A percentile compares a stretch with the other conserved stretches of the same genome.
Evolutionary conservation across 306 rosid genomes (phyloP).

Genomic region (Abrus pulchellus): DNA sequence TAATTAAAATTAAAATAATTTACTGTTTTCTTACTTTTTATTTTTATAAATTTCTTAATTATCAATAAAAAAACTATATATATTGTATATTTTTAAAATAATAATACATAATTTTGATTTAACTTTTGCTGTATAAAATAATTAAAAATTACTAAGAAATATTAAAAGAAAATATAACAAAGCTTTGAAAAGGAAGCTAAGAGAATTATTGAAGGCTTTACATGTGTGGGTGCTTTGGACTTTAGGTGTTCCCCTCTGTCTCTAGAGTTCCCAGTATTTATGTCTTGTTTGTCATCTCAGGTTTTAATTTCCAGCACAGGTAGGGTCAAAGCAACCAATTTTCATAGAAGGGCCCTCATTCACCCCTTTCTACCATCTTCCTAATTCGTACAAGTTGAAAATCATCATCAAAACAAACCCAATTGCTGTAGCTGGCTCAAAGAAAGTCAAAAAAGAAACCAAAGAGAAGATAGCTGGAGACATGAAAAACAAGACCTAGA

Average conservation of each 20-base stretch:
- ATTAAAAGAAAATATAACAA: too few relatives aligned
- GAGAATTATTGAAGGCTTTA: not conserved
- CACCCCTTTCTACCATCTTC: not conserved
- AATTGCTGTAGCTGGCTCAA: not conserved
- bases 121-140: too few relatives aligned
- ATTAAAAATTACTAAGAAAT: too few relatives aligned
- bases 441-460: too few relatives aligned
- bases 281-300: not conserved
- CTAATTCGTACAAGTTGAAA: not conserved
- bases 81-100: too few relatives aligned
- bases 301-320: not conserved
- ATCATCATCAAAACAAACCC: not conserved
- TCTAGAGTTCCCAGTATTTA: not conserved
- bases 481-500: not conserved
- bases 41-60: too few relatives aligned
- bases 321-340: slow-evolving; percentile 12
- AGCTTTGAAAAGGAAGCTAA: not conserved
- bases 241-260: not conserved
- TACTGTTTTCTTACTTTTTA: too few relatives aligned
- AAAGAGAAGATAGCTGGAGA: not conserved
- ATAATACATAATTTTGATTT: too few relatives aligned
- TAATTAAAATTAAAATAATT: too few relatives aligned
- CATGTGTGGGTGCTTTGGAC: not conserved
- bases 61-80: too few relatives aligned
- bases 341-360: not conserved